These are phyloP conservation scores for Trifolium repens DNA, from an alignment of 306 rosid species.

Conservation along the genomic window DNA sequence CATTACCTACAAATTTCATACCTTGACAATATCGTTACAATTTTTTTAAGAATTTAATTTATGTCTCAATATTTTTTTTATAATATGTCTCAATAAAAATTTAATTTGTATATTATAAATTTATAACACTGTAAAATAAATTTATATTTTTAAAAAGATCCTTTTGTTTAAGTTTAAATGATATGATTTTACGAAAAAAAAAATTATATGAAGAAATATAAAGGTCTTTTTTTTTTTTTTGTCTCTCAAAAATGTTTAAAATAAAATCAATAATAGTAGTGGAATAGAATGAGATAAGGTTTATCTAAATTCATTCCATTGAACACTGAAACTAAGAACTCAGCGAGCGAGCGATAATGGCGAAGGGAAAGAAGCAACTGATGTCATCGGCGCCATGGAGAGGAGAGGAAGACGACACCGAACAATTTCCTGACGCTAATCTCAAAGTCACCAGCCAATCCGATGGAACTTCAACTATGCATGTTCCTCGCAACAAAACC, in stretches of 20 bases:
- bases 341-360: neutral
- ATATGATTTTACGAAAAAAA: too few species aligned
- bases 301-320: neutral
- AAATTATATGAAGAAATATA: too few species aligned
- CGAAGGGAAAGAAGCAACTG: slow-evolving; percentile 67
- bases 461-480: slow-evolving; percentile 73
- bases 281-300: neutral
- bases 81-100: too few species aligned
- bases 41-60: too few species aligned
- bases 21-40: too few species aligned
- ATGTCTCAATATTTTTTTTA: too few species aligned
- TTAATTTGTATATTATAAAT: too few species aligned
- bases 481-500: slow-evolving; percentile 70
- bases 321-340: neutral
- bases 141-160: too few species aligned
- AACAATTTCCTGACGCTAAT: slow-evolving; percentile 69
- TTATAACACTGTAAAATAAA: too few species aligned
- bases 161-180: too few species aligned
- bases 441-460: slow-evolving; percentile 75
- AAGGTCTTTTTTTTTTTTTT: too few species aligned
- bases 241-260: neutral
- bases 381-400: slow-evolving; percentile 97
- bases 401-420: slow-evolving; percentile 55
- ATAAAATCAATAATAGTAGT: neutral
- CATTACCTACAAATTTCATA: too few species aligned